A percentile compares a stretch with the other conserved stretches of the same genome.
Conservation (phyloP, 2,329 filamentous ascomycete species). For the Verticillium isaacii region DNA sequence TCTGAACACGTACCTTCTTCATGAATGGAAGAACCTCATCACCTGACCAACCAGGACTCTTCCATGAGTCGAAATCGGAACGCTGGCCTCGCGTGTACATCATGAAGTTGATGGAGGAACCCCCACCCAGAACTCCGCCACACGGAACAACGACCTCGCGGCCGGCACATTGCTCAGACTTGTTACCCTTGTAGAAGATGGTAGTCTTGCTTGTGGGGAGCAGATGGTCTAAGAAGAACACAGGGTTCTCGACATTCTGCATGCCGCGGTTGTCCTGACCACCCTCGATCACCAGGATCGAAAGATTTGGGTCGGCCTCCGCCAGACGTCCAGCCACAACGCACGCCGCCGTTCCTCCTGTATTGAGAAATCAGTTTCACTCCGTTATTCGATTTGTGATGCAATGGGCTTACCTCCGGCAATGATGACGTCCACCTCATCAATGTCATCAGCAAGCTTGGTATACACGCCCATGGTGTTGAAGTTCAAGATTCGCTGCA, state of each 20-base stretch:
- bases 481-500: neutral
- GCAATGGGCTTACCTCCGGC: constrained; percentile 32
- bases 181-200: constrained; percentile 43
- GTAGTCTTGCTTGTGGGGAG: constrained; percentile 63
- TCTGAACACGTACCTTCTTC: constrained; percentile 32
- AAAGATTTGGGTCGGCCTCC: constrained; percentile 40
- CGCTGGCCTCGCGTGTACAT: constrained; percentile 40
- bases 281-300: constrained; percentile 47
- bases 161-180: constrained; percentile 37
- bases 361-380: neutral
- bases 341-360: constrained; percentile 42
- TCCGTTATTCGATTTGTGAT: no score
- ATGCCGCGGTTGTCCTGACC: constrained; percentile 49
- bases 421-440: constrained; percentile 47
- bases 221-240: constrained; percentile 55
- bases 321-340: constrained; percentile 44
- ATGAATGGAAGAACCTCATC: constrained; percentile 46
- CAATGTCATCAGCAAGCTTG: constrained; percentile 22
- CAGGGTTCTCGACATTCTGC: constrained; percentile 43
- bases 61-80: constrained; percentile 47
- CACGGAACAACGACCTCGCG: constrained; percentile 32
- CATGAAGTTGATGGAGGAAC: constrained; percentile 41
- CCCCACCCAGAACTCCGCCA: constrained; percentile 47
- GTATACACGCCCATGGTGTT: constrained; percentile 19
- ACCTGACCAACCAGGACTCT: constrained; percentile 43